phyloP scores from a whole-genome alignment of 2,329 filamentous ascomycete genomes.

The Pestalotiopsis sp. region DNA sequence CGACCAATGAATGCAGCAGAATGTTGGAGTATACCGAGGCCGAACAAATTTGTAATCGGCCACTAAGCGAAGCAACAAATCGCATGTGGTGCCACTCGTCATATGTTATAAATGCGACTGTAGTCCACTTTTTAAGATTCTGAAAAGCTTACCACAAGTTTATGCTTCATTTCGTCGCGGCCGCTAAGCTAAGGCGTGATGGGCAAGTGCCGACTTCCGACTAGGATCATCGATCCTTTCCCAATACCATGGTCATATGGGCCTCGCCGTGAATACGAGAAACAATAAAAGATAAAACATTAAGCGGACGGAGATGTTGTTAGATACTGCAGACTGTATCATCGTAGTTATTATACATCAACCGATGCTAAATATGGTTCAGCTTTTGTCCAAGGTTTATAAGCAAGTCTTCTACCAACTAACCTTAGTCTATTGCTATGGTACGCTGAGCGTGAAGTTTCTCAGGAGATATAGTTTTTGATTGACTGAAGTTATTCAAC shows the following conservation, averaged over 20 bases:
- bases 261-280: background rate
- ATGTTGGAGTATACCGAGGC: background rate
- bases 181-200: background rate
- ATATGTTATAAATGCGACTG: background rate
- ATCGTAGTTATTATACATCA: too few relatives aligned
- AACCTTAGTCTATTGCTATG: too few relatives aligned
- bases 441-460: too few relatives aligned
- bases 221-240: background rate
- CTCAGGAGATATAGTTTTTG: too few relatives aligned
- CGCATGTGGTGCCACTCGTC: background rate
- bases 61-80: background rate
- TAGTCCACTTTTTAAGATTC: background rate
- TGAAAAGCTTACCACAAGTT: background rate
- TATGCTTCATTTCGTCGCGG: background rate
- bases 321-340: too few relatives aligned
- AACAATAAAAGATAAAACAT: background rate
- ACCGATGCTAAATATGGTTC: too few relatives aligned
- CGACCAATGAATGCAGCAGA: background rate
- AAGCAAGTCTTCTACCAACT: too few relatives aligned
- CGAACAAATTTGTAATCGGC: background rate
- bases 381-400: too few relatives aligned
- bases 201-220: background rate
- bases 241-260: background rate
- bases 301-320: background rate
- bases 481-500: too few relatives aligned